Evolutionary conservation across 768 basidiomycete species (phyloP).

Genomic region (Saitozyma podzolica): DNA sequence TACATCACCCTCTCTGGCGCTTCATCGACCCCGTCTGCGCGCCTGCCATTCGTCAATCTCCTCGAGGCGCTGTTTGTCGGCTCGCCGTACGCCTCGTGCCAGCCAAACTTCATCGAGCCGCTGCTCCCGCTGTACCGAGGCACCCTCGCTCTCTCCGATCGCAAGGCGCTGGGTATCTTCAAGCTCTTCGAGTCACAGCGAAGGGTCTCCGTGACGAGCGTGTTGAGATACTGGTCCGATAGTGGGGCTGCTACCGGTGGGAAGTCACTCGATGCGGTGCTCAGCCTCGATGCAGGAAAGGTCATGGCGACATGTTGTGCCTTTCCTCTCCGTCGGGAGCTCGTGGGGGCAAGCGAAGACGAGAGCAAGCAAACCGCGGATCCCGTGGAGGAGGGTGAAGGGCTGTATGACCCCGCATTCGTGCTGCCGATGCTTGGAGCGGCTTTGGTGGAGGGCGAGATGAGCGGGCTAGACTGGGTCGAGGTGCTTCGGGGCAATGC

Average conservation of each 20-base stretch:
- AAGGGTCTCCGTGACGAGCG: slow-evolving; percentile 63
- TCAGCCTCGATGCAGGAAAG: slow-evolving; percentile 66
- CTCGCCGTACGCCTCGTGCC: slow-evolving; percentile 80
- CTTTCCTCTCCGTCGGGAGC: slow-evolving; percentile 67
- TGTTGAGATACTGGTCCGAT: slow-evolving; percentile 68
- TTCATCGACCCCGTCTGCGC: slow-evolving; percentile 38
- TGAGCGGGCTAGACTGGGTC: slow-evolving; percentile 74
- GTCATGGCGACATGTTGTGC: slow-evolving; percentile 70
- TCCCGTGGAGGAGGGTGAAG: slow-evolving; percentile 51
- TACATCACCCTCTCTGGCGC: slow-evolving; percentile 49
- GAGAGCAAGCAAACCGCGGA: slow-evolving; percentile 12
- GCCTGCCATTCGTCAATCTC: slow-evolving; percentile 61
- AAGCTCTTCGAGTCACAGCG: slow-evolving; percentile 73
- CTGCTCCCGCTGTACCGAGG: slow-evolving; percentile 73
- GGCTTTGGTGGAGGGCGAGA: slow-evolving; percentile 61
- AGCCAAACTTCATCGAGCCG: slow-evolving; percentile 77
- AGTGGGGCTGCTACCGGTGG: slow-evolving; percentile 51
- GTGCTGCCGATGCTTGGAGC: slow-evolving; percentile 67
- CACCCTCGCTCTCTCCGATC: slow-evolving; percentile 67
- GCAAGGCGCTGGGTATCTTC: slow-evolving; percentile 70
- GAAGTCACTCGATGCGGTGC: slow-evolving; percentile 65
- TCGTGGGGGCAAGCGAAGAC: slow-evolving; percentile 52
- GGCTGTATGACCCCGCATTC: slow-evolving; percentile 79
- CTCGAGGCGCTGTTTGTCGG: slow-evolving; percentile 69
- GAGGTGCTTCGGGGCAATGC: slow-evolving; percentile 80